Percentiles rank a stretch among this genome's conserved stretches.
Conservation (phyloP, 495 filamentous ascomycete genomes). For the Penicillium canescens region DNA sequence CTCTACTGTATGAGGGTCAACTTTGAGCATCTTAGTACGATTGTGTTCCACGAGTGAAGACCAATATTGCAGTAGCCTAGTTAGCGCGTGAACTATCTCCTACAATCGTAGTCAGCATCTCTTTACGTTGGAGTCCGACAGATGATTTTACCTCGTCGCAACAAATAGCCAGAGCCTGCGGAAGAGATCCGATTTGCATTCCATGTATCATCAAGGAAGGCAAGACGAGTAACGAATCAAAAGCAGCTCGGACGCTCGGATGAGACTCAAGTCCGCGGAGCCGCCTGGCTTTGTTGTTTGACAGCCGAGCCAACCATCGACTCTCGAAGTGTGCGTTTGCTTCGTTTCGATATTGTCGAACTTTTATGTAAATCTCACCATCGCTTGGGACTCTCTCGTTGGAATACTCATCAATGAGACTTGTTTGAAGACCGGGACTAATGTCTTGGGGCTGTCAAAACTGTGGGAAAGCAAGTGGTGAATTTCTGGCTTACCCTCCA, state of each 20-base stretch:
- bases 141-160: conserved; percentile 18
- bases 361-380: conserved; percentile 42
- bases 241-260: too few relatives aligned
- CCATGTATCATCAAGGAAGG: conserved; percentile 9
- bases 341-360: conserved; percentile 33
- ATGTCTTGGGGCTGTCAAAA: conserved; percentile 15
- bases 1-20: conserved; percentile 18
- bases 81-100: conserved; percentile 22
- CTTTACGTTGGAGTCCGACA: background rate
- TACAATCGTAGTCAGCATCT: conserved; percentile 7
- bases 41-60: conserved; percentile 12
- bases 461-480: background rate
- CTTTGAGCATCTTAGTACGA: conserved; percentile 11
- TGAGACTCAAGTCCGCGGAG: conserved; percentile 9
- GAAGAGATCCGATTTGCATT: conserved; percentile 15
- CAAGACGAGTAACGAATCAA: conserved; percentile 13
- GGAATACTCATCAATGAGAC: conserved; percentile 32
- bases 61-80: conserved; percentile 14
- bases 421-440: conserved; percentile 9
- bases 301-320: conserved; percentile 23
- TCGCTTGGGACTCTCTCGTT: conserved; percentile 34
- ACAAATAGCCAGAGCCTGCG: conserved; percentile 14
- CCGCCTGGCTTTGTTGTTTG: conserved; percentile 17
- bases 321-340: conserved; percentile 22
- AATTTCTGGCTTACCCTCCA: conserved; percentile 23